These are phyloP conservation scores for Sclerotinia trifoliorum DNA, from an alignment of 2,329 filamentous ascomycete species.

Conservation along the genomic window DNA sequence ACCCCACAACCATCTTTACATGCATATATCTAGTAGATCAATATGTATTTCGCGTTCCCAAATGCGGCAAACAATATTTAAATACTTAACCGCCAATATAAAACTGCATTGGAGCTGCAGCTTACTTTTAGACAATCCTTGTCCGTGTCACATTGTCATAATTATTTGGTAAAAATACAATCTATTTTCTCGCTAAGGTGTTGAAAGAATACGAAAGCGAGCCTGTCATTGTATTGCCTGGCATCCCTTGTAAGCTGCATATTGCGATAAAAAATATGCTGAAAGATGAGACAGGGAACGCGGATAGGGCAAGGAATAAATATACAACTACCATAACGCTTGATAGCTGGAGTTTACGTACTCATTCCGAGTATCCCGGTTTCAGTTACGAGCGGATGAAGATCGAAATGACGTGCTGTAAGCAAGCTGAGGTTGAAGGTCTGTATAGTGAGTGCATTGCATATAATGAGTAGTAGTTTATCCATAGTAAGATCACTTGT, in stretches of 20 bases:
- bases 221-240: not conserved
- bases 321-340: not conserved
- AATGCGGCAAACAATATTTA: constrained; percentile 2
- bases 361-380: not conserved
- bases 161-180: not conserved
- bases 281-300: not conserved
- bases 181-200: not conserved
- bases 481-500: too few species aligned
- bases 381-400: not conserved
- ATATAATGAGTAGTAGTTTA: not conserved
- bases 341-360: not conserved
- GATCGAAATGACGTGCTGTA: too few species aligned
- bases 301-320: not conserved
- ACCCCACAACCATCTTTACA: not conserved
- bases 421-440: not conserved
- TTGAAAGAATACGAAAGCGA: not conserved
- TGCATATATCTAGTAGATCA: not conserved
- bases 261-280: not conserved
- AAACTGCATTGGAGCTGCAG: constrained; percentile 2
- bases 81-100: not conserved
- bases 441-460: too few species aligned
- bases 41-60: constrained; percentile 13
- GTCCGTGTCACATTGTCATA: not conserved
- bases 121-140: constrained; percentile 1
- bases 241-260: not conserved